A percentile compares a stretch with the other conserved stretches of the same genome.
These are phyloP conservation scores for Dryadomyces quercivorus DNA, from an alignment of 2,329 filamentous ascomycete species.

Conservation along the genomic window DNA sequence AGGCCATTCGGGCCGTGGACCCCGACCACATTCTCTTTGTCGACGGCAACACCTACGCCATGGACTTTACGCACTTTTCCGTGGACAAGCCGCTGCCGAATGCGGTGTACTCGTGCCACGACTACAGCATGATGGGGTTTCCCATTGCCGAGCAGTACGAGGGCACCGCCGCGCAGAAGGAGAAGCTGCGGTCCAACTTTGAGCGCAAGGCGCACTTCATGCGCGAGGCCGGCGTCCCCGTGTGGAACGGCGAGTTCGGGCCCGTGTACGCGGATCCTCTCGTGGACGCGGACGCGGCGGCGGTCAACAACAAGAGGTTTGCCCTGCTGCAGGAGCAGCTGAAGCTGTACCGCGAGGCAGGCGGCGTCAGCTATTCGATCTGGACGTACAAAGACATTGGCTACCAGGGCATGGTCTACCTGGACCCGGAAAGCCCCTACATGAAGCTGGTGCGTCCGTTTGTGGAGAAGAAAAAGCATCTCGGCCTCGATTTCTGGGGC, in stretches of 20 bases:
- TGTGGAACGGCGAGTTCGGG: conserved; percentile 34
- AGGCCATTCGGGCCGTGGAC: conserved; percentile 23
- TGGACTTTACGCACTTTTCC: conserved; percentile 32
- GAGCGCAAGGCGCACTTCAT: conserved; percentile 27
- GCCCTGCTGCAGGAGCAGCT: conserved; percentile 25
- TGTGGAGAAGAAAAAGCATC: conserved; percentile 36
- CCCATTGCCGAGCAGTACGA: conserved; percentile 25
- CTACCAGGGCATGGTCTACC: conserved; percentile 37
- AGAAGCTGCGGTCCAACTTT: conserved; percentile 21
- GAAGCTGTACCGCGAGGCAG: conserved; percentile 17
- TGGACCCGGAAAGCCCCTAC: conserved; percentile 28
- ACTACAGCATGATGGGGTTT: conserved; percentile 40
- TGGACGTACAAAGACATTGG: conserved; percentile 19
- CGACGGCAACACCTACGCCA: conserved; percentile 40
- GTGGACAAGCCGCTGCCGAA: conserved; percentile 28
- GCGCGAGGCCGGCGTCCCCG: conserved; percentile 21
- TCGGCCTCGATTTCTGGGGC: conserved; percentile 43
- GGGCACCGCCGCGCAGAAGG: conserved; percentile 22
- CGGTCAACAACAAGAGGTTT: conserved; percentile 23
- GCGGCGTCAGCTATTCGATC: conserved; percentile 12
- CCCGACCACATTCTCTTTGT: conserved; percentile 36
- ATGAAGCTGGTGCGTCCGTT: conserved; percentile 36
- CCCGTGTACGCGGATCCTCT: conserved; percentile 28
- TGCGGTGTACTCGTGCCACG: conserved; percentile 38
- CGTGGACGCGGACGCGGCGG: conserved; percentile 19